A percentile compares a stretch with the other conserved stretches of the same genome.
phyloP scores from a whole-genome alignment of 495 filamentous ascomycete species.

The Lophiostoma macrostomum region DNA sequence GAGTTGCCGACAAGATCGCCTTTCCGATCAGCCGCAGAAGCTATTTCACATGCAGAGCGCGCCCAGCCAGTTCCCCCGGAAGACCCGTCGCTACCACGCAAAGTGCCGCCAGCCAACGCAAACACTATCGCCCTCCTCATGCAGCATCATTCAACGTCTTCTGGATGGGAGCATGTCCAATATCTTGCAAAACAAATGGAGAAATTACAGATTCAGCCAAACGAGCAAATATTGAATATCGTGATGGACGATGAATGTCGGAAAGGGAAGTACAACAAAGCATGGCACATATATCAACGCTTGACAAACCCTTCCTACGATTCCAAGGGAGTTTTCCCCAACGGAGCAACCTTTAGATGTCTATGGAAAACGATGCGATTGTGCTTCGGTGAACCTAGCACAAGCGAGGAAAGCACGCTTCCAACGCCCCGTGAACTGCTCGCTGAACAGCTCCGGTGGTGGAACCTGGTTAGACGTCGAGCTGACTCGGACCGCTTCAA shows the following conservation, averaged over 20 bases:
- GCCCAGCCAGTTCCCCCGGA: neutral
- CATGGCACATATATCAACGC: constrained; percentile 14
- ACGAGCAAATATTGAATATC: constrained; percentile 18
- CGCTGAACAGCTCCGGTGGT: constrained; percentile 22
- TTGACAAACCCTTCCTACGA: constrained; percentile 13
- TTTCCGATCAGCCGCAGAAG: neutral
- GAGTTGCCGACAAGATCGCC: neutral
- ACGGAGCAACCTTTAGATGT: constrained; percentile 21
- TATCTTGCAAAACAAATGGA: constrained; percentile 15
- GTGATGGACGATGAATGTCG: constrained; percentile 24
- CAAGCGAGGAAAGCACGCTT: constrained; percentile 7
- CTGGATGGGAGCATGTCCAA: constrained; percentile 29
- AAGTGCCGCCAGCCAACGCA: constrained; percentile 21
- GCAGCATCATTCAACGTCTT: constrained; percentile 13
- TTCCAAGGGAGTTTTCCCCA: constrained; percentile 11
- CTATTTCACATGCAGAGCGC: neutral
- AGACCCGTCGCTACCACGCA: neutral
- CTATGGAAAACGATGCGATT: constrained; percentile 28
- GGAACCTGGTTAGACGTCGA: neutral
- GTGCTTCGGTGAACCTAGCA: constrained; percentile 15
- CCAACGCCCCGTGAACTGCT: constrained; percentile 27
- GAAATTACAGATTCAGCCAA: constrained; percentile 9
- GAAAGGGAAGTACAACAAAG: constrained; percentile 20
- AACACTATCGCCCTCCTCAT: constrained; percentile 27
- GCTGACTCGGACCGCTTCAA: constrained; percentile 14